Evolutionary conservation across 352 stramenopile genomes (phyloP), one percentile per base, ranked within the genome.

Genomic region (Globisporangium viniferum): DNA sequence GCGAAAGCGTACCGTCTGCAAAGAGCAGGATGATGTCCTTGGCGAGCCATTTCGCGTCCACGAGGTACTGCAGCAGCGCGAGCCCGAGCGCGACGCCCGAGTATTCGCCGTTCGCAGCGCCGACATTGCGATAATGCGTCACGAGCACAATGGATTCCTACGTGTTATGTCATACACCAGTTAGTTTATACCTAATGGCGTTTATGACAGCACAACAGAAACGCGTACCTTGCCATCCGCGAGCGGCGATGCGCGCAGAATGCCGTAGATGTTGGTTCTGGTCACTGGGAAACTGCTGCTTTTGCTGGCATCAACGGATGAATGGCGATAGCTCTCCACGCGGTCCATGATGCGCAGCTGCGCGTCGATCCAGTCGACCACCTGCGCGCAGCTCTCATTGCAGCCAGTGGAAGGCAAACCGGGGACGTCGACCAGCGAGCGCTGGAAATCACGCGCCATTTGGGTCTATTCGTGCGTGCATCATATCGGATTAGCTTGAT

Each of bases 21-120:
- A 88, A 80, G 29, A 95, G 76, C 20, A 95, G 67, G 58, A 94
- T 83, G n/a, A 95, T 71, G 51, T 95, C 84, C 59, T 95, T 95
- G 14, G 88, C 86, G 56, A 95, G 77, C 88, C 88, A 95, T 54
- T 88, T 90, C 6, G 75, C 83, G 29, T 71, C 69, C 1, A 74
- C 68, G 53, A 95, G 78, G 64, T 88, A 84, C 39, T 84, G 68
- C 4, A 95, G 71, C 62, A 95, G 62, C 27, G 75, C 80, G 10
- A 95, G 58, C 1, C 82, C 83, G 29, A 94, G 57, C 5, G 81
- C 64, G 31, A 94, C 69, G 4, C 82, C 76, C 8, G 88, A 91
- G 62, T 84, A 79, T 31, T 78, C 68, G 20, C 76, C 75, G 57
- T 77, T 82, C 9, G 64, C 20, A 8, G 41, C 41, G 6, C 82